Evolutionary conservation across 2,329 filamentous ascomycete species (phyloP).

Genomic region (Trichoderma polysporum): DNA sequence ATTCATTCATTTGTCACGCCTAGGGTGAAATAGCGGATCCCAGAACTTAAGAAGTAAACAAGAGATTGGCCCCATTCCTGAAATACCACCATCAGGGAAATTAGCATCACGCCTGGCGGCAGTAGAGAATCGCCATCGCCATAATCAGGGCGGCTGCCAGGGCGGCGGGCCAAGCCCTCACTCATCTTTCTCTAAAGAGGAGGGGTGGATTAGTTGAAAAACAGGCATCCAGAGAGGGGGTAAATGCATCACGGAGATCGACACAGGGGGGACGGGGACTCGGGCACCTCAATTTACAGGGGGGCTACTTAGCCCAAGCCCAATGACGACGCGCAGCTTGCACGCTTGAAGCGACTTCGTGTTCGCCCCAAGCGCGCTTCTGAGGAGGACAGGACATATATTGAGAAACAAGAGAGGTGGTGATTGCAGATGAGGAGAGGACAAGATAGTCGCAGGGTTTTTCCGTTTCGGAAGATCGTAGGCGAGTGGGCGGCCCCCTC

Average conservation of each 20-base stretch:
- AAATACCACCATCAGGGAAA: background rate
- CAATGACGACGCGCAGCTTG: background rate
- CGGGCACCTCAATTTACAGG: constrained; percentile 19
- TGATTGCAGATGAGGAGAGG: background rate
- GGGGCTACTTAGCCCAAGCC: constrained; percentile 2
- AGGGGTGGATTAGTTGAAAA: background rate
- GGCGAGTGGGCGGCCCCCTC: background rate
- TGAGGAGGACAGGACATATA: background rate
- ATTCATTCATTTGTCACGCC: background rate
- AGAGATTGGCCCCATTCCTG: background rate
- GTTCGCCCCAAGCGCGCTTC: background rate
- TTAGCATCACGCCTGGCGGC: too few species aligned
- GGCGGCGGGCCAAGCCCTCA: background rate
- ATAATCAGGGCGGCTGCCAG: background rate
- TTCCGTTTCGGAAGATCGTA: constrained; percentile 14
- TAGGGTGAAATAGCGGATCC: background rate
- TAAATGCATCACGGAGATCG: constrained; percentile 17
- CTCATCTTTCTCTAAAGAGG: background rate
- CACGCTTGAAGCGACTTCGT: constrained; percentile 1
- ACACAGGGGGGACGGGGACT: constrained; percentile 22
- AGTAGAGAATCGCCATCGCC: too few species aligned
- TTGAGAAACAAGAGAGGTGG: background rate
- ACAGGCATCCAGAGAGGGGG: background rate
- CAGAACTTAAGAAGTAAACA: background rate
- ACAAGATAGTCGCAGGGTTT: constrained; percentile 3